Evolutionary conservation across 371 early-diverging fungal genomes (phyloP).

Genomic region (Entomophthora muscae): DNA sequence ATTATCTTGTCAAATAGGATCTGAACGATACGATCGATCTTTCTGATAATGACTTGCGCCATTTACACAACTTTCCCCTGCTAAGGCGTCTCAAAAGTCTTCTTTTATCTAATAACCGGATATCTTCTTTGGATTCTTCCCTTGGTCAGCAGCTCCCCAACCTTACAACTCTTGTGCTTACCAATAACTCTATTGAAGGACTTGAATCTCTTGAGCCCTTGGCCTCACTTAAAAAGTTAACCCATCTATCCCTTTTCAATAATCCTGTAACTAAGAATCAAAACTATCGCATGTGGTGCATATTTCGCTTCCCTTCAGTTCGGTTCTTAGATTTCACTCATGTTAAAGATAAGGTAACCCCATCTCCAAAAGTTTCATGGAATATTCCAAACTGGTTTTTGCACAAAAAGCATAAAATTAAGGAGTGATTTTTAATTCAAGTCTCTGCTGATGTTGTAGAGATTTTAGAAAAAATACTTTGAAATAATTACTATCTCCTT

Average conservation of each 20-base stretch:
- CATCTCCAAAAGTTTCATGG: background rate
- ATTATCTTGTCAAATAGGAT: conserved; percentile 31
- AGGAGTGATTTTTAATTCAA: no score
- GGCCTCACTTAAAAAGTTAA: conserved; percentile 26
- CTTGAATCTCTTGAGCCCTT: conserved; percentile 71
- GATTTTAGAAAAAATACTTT: no score
- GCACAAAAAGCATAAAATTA: no score
- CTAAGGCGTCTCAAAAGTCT: conserved; percentile 60
- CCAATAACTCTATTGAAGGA: conserved; percentile 65
- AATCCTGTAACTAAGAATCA: conserved; percentile 71
- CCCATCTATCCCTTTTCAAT: conserved; percentile 49
- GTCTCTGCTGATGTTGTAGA: no score
- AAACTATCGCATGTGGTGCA: conserved; percentile 65
- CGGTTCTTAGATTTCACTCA: conserved; percentile 70
- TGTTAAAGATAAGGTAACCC: conserved; percentile 44
- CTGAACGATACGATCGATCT: conserved; percentile 83
- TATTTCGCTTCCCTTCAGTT: conserved; percentile 56
- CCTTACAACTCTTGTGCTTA: conserved; percentile 57
- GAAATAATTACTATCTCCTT: no score
- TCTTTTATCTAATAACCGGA: conserved; percentile 70
- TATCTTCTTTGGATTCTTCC: conserved; percentile 47
- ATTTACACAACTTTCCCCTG: conserved; percentile 75
- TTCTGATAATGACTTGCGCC: conserved; percentile 74
- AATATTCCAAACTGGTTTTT: no score
- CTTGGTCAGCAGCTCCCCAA: conserved; percentile 49